These are phyloP conservation scores for Apophysomyces elegans DNA, from an alignment of 371 early-diverging fungal genomes.

Conservation along the genomic window DNA sequence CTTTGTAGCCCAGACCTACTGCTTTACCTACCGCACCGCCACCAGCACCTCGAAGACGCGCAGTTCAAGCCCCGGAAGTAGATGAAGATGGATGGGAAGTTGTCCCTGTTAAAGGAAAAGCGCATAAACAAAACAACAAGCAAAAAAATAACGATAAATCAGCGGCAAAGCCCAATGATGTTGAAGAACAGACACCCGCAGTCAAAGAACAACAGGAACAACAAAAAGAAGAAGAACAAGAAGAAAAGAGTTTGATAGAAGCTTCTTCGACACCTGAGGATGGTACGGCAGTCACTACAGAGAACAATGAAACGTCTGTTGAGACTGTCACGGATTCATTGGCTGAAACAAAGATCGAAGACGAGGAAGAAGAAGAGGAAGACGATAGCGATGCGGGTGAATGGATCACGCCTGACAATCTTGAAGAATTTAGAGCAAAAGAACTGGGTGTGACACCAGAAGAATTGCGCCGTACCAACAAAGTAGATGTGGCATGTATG, in stretches of 20 bases:
- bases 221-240: too few species aligned
- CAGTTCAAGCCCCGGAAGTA: conserved; percentile 21
- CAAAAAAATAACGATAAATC: conserved; percentile 20
- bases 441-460: conserved; percentile 53
- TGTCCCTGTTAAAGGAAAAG: conserved; percentile 37
- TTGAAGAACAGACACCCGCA: neutral
- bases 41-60: conserved; percentile 21
- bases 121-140: conserved; percentile 10
- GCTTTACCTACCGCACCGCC: conserved; percentile 51
- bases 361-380: conserved; percentile 44
- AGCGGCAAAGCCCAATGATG: conserved; percentile 16
- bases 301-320: conserved; percentile 10
- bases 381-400: conserved; percentile 74
- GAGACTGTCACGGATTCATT: conserved; percentile 17
- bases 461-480: conserved; percentile 45
- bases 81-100: conserved; percentile 61
- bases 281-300: conserved; percentile 1
- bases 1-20: conserved; percentile 35
- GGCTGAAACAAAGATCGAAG: conserved; percentile 16
- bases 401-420: conserved; percentile 96
- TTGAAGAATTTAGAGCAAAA: conserved; percentile 68
- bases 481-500: conserved; percentile 85
- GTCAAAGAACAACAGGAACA: neutral
- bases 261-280: neutral
- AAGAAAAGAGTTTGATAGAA: neutral